These are phyloP conservation scores for Ramularia endophylla DNA, from an alignment of 2,329 filamentous ascomycete species.

Conservation along the genomic window DNA sequence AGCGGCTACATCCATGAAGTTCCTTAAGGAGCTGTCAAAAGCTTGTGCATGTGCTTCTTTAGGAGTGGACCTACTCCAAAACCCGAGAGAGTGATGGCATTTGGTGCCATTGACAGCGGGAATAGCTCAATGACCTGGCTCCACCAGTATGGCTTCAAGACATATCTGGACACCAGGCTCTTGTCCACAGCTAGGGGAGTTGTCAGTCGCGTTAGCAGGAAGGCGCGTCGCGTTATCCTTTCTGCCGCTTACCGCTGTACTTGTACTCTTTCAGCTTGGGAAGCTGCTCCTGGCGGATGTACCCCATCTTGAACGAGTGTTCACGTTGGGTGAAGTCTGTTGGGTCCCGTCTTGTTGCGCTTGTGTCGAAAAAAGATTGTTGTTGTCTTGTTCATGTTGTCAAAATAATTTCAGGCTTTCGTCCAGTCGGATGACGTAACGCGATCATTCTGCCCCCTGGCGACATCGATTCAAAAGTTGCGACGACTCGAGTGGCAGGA, in stretches of 20 bases:
- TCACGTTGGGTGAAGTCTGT: background rate
- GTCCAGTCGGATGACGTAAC: no score
- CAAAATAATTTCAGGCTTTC: no score
- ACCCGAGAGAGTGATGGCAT: conserved; percentile 76
- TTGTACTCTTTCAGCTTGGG: conserved; percentile 89
- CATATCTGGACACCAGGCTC: conserved; percentile 82
- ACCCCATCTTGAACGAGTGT: conserved; percentile 62
- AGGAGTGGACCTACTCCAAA: conserved; percentile 47
- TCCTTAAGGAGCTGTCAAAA: no score
- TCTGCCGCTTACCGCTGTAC: conserved; percentile 48
- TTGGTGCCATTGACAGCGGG: conserved; percentile 84
- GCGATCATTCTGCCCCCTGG: no score
- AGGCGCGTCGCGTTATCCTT: background rate
- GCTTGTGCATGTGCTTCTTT: no score
- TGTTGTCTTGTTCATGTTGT: no score
- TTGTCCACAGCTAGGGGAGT: conserved; percentile 62
- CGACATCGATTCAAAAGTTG: no score
- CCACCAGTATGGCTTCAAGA: conserved; percentile 97
- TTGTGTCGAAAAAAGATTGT: background rate
- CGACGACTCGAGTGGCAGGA: no score
- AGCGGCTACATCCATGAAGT: no score
- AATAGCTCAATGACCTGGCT: conserved; percentile 92
- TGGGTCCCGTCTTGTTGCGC: background rate
- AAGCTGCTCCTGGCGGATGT: conserved; percentile 88
- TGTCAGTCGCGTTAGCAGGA: background rate